A percentile compares a stretch with the other conserved stretches of the same genome.
Conservation (phyloP, 768 basidiomycete genomes). For the Mycena indigotica region DNA sequence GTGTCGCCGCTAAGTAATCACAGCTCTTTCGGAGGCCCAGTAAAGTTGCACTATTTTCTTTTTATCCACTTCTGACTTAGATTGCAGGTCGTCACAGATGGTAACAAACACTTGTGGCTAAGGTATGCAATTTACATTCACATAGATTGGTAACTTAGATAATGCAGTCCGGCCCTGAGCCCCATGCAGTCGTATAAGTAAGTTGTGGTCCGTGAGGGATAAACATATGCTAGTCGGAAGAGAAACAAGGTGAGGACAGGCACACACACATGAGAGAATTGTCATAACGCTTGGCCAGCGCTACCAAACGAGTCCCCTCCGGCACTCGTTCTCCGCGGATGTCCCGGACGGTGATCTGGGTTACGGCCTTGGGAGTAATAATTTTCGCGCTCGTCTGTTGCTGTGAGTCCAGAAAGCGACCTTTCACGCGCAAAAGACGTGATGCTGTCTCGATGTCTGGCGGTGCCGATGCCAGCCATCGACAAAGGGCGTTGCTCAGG, state of each 20-base stretch:
- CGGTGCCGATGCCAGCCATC: neutral
- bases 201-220: no score
- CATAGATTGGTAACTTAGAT: no score
- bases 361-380: neutral
- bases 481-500: neutral
- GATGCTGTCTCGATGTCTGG: neutral
- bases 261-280: neutral
- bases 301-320: neutral
- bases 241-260: neutral
- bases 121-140: no score
- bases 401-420: neutral
- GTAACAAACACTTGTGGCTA: no score
- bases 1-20: no score
- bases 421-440: neutral
- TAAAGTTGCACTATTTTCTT: no score
- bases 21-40: no score
- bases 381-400: neutral
- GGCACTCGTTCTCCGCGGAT: neutral
- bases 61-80: no score
- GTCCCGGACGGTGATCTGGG: neutral
- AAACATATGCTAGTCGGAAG: constrained; percentile 96
- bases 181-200: no score
- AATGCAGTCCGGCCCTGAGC: no score
- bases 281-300: neutral
- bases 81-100: no score